Conservation (phyloP, 2,329 filamentous ascomycete genomes). For the Diaporthe ilicicola region DNA sequence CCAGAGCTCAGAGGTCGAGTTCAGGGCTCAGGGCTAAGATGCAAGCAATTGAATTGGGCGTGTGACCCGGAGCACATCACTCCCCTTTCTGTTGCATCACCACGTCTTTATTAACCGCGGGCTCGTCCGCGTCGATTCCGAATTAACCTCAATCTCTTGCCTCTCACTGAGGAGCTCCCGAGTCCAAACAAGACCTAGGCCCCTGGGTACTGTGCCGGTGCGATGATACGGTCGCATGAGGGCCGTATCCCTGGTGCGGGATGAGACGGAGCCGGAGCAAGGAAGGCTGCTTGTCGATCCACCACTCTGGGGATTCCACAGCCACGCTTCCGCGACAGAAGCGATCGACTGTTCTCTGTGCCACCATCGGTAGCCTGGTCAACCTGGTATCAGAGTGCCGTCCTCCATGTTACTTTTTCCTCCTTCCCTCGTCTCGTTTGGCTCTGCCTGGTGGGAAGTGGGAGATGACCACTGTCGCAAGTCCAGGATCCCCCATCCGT, state of each 20-base stretch:
- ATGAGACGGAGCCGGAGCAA: constrained; percentile 15
- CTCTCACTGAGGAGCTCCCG: background rate
- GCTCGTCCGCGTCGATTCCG: background rate
- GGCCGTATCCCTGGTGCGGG: constrained; percentile 19
- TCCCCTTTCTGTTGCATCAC: background rate
- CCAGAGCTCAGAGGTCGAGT: background rate
- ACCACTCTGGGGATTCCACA: constrained; percentile 17
- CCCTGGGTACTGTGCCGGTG: background rate
- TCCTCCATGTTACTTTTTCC: background rate
- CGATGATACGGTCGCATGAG: constrained; percentile 13
- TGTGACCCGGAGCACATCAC: background rate
- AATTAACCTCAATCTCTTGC: background rate
- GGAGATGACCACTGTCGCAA: constrained; percentile 5
- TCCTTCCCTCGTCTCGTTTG: background rate
- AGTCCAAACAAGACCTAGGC: background rate
- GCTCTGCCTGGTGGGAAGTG: background rate
- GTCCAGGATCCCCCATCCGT: background rate
- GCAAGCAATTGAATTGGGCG: background rate
- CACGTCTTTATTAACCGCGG: background rate
- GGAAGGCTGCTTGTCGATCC: constrained; percentile 14
- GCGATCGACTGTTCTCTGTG: constrained; percentile 21
- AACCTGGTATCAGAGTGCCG: constrained; percentile 14
- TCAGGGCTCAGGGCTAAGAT: background rate
- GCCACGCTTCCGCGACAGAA: constrained; percentile 24
- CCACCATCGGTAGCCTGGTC: constrained; percentile 16